These are phyloP conservation scores for Daldinia grandis DNA, from an alignment of 495 filamentous ascomycete species.

Conservation along the genomic window DNA sequence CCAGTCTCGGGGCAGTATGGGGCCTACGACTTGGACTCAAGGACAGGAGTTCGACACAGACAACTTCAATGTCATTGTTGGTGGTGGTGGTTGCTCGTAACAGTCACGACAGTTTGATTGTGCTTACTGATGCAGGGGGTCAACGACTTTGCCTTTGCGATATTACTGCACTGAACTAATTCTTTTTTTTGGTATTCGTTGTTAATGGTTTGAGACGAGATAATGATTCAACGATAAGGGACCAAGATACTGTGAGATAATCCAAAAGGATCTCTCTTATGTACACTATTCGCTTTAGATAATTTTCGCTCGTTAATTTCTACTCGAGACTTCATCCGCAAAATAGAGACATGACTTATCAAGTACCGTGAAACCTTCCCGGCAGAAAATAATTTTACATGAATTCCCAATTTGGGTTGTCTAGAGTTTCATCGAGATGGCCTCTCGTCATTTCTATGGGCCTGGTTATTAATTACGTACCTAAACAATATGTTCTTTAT, in stretches of 20 bases:
- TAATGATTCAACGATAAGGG: neutral
- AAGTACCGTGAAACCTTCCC: neutral
- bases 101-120: neutral
- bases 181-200: neutral
- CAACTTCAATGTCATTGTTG: slow-evolving; percentile 24
- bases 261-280: neutral
- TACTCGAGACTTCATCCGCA: neutral
- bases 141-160: neutral
- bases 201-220: neutral
- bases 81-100: slow-evolving; percentile 1
- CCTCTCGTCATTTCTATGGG: too few relatives aligned
- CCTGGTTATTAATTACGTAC: too few relatives aligned
- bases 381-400: neutral
- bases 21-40: neutral
- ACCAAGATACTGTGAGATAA: neutral
- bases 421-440: neutral
- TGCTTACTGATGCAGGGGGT: neutral
- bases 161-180: neutral
- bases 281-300: neutral
- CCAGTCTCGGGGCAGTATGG: neutral
- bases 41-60: slow-evolving; percentile 18
- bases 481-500: too few relatives aligned
- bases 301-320: neutral
- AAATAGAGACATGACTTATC: neutral
- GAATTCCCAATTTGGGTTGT: neutral